phyloP scores from a whole-genome alignment of 1,139 yeast species.

The Blastobotrys ciferrii region DNA sequence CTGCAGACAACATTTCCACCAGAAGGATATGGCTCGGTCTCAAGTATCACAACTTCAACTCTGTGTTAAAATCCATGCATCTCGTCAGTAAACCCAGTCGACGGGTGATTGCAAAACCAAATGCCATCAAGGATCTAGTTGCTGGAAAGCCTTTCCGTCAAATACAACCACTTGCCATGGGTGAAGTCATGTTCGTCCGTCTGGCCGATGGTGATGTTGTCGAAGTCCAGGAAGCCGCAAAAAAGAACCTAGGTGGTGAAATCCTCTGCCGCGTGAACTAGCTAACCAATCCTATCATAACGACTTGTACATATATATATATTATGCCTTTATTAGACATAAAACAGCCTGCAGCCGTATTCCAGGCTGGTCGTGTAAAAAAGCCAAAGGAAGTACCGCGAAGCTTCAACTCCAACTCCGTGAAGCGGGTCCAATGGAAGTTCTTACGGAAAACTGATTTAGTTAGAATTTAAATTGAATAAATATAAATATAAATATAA shows the following conservation, averaged over 20 bases:
- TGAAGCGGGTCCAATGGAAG: too few species aligned
- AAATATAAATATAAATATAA: too few species aligned
- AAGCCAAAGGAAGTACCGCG: too few species aligned
- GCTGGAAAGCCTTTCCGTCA: slow-evolving; percentile 73
- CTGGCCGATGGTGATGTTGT: slow-evolving; percentile 52
- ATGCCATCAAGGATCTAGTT: slow-evolving; percentile 71
- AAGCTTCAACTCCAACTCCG: too few species aligned
- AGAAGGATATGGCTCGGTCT: slow-evolving; percentile 90
- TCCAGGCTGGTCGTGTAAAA: too few species aligned
- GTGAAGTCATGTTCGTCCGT: slow-evolving; percentile 77
- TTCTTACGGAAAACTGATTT: too few species aligned
- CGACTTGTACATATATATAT: slow-evolving; percentile 10
- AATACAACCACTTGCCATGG: slow-evolving; percentile 81
- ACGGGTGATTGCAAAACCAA: slow-evolving; percentile 58
- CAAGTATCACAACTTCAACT: slow-evolving; percentile 77
- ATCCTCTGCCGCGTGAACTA: slow-evolving; percentile 76
- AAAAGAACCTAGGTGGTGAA: slow-evolving; percentile 69
- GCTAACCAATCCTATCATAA: background rate
- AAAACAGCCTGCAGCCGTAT: too few species aligned
- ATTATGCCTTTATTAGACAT: too few species aligned
- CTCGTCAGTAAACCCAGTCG: slow-evolving; percentile 85
- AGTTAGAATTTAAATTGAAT: too few species aligned
- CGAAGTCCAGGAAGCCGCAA: slow-evolving; percentile 83
- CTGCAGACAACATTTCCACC: slow-evolving; percentile 82
- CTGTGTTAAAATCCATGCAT: slow-evolving; percentile 70